These are phyloP conservation scores for Xylaria flabelliformis DNA, from an alignment of 495 filamentous ascomycete species.

Conservation along the genomic window DNA sequence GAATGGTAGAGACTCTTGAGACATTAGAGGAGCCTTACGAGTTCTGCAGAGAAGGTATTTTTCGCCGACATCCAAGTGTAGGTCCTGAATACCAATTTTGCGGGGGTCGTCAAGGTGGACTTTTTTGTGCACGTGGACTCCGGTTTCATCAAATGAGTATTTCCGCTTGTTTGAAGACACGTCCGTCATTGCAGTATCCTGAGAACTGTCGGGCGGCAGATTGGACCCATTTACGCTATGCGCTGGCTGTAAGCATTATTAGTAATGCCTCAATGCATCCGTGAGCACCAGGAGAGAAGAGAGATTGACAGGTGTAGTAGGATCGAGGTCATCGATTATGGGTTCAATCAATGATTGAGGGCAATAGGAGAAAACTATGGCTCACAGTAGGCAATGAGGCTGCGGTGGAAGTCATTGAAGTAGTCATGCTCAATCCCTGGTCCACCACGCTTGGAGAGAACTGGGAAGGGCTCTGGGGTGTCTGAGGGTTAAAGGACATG, in stretches of 20 bases:
- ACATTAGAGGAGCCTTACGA: slow-evolving; percentile 63
- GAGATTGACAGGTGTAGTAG: neutral
- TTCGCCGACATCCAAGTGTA: slow-evolving; percentile 62
- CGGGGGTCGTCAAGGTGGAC: slow-evolving; percentile 57
- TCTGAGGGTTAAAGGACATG: slow-evolving; percentile 65
- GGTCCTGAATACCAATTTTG: slow-evolving; percentile 60
- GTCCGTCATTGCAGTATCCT: slow-evolving; percentile 50
- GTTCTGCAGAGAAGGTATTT: slow-evolving; percentile 66
- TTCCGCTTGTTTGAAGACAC: slow-evolving; percentile 62
- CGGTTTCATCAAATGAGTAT: slow-evolving; percentile 52
- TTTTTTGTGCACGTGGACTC: slow-evolving; percentile 61
- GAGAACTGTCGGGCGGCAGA: slow-evolving; percentile 45
- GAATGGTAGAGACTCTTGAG: slow-evolving; percentile 36
- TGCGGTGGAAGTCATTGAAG: slow-evolving; percentile 52
- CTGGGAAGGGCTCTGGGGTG: slow-evolving; percentile 65
- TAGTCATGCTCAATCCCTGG: slow-evolving; percentile 51
- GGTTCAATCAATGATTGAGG: neutral
- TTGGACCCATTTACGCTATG: slow-evolving; percentile 64
- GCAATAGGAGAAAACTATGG: neutral
- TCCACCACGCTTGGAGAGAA: slow-evolving; percentile 55
- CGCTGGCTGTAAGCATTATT: slow-evolving; percentile 43
- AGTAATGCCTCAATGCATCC: slow-evolving; percentile 18
- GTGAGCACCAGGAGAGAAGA: neutral
- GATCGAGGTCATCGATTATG: neutral
- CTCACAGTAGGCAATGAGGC: slow-evolving; percentile 53